Conservation (phyloP, 177 flowering plant genomes). For the Tripterygium wilfordii region DNA sequence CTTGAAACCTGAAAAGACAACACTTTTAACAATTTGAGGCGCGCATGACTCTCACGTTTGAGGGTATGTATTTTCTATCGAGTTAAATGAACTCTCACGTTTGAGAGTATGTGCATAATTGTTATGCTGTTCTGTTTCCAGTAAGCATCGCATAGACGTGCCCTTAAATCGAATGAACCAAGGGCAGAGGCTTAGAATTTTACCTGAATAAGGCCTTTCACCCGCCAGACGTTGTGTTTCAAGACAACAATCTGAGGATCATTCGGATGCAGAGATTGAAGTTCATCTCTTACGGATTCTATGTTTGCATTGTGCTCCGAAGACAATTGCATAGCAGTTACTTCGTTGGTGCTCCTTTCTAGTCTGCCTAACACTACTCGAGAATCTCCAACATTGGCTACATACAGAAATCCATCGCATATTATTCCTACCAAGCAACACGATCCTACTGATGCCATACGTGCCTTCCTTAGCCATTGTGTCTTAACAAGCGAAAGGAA, state of each 20-base stretch:
- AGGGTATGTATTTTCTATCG: too few relatives aligned
- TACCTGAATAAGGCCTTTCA: slow-evolving; percentile 92
- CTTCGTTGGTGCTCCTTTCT: slow-evolving; percentile 26
- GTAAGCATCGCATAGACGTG: too few relatives aligned
- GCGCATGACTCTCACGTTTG: too few relatives aligned
- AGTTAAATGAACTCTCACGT: too few relatives aligned
- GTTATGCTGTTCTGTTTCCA: too few relatives aligned
- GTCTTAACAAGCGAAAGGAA: slow-evolving; percentile 66
- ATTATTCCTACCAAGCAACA: slow-evolving; percentile 80
- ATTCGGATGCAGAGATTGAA: slow-evolving; percentile 62
- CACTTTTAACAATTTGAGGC: not conserved
- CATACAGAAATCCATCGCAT: slow-evolving; percentile 53
- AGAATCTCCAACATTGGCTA: slow-evolving; percentile 93
- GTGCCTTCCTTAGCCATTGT: slow-evolving; percentile 63
- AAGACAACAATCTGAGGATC: slow-evolving; percentile 68
- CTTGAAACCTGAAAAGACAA: slow-evolving; percentile 41
- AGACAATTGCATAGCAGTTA: slow-evolving; percentile 66
- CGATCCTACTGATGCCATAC: slow-evolving; percentile 81
- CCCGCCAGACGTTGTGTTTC: slow-evolving; percentile 85
- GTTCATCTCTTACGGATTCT: slow-evolving; percentile 69
- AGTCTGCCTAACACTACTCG: slow-evolving; percentile 66
- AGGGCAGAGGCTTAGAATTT: not conserved
- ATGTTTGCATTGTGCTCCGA: slow-evolving; percentile 74
- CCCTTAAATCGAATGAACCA: not conserved
- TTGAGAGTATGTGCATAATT: too few relatives aligned